Conservation (phyloP, 768 basidiomycete genomes). For the Mrakia frigida region DNA sequence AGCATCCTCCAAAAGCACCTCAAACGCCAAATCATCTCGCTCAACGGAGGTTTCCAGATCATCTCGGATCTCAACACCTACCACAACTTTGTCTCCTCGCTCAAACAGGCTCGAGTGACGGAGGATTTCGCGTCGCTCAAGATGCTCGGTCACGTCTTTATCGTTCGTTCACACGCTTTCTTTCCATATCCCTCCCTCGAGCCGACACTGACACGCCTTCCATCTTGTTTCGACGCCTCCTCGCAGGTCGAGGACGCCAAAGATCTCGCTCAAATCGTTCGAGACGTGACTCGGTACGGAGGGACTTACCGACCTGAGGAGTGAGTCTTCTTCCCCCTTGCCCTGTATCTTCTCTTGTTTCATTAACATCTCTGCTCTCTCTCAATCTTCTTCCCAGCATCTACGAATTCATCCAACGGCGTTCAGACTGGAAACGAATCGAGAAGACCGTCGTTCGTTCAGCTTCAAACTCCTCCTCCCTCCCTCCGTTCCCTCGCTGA, state of each 20-base stretch:
- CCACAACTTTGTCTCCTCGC: slow-evolving; percentile 75
- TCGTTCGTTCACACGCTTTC: slow-evolving; percentile 53
- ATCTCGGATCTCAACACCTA: slow-evolving; percentile 96
- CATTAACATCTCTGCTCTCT: background rate
- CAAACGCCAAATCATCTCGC: slow-evolving; percentile 93
- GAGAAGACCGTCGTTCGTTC: slow-evolving; percentile 68
- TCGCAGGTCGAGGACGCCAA: slow-evolving; percentile 64
- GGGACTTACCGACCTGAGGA: slow-evolving; percentile 90
- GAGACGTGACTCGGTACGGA: slow-evolving; percentile 92
- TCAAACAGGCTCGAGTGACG: slow-evolving; percentile 74
- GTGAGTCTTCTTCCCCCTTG: slow-evolving; percentile 42
- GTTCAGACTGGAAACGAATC: slow-evolving; percentile 98
- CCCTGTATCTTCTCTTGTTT: background rate
- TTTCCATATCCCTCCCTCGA: background rate
- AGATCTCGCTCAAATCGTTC: slow-evolving; percentile 89
- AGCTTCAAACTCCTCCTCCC: background rate
- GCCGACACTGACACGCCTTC: background rate
- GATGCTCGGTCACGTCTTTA: slow-evolving; percentile 94
- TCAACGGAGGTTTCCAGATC: slow-evolving; percentile 88
- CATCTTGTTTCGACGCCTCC: background rate
- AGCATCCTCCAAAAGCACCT: slow-evolving; percentile 95
- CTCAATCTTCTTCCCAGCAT: slow-evolving; percentile 56
- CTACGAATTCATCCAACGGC: slow-evolving; percentile 90
- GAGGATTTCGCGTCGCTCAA: slow-evolving; percentile 90
- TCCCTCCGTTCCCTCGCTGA: slow-evolving; percentile 24